Evolutionary conservation across 495 filamentous ascomycete genomes (phyloP), one percentile per base, ranked within the genome.

Genomic region (Glarea lozoyensis): DNA sequence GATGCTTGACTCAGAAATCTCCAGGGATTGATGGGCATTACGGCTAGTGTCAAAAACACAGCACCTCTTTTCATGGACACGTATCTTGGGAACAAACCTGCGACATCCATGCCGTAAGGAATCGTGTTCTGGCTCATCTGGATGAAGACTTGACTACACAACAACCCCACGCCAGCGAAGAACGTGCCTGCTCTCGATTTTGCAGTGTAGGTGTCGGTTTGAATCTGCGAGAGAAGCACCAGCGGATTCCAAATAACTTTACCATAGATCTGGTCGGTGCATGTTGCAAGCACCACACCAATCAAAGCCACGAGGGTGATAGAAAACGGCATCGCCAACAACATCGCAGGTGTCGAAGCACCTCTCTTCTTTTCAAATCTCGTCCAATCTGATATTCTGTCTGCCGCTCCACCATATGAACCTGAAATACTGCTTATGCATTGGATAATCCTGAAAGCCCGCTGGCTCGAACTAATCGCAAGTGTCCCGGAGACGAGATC

Each of bases 1-100:
- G 57, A 57, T 3, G 70, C 67, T 19, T 54, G 57, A 31, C 63
- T 66, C 30, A 73, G 61, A 4, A 72, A 58, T 23, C 69, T 62
- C 70, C 69, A 74, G 1, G 70, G 70, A 20, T 66, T 58, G 23
- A 64, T 64, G 7, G 62, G 60, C 16, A 69, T 48, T n/a, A 60
- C 63, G 23, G 69, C 47, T 17, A 69, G 42, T 29, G 60, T 57
- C 17, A 57, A 55, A 24, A 67, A 50, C 43, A 59, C 64, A 4
- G 55, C 56, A 6, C 68, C 68, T 12, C 69, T 62, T 5, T 61
- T 56, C 27, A 70, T 66, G 42, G 67, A 65, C 49, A 72, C 69
- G 46, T 67, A 70, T 23, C 53, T 56, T 5, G 68, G 66, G 42
- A 58, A 63, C 10, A 66, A 44, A 3, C 60, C 61, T 2, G 67